Evolutionary conservation across 75 land plant genomes (phyloP), one percentile per base, ranked within the genome.

Genomic region (Chamaecyparis obtusa): DNA sequence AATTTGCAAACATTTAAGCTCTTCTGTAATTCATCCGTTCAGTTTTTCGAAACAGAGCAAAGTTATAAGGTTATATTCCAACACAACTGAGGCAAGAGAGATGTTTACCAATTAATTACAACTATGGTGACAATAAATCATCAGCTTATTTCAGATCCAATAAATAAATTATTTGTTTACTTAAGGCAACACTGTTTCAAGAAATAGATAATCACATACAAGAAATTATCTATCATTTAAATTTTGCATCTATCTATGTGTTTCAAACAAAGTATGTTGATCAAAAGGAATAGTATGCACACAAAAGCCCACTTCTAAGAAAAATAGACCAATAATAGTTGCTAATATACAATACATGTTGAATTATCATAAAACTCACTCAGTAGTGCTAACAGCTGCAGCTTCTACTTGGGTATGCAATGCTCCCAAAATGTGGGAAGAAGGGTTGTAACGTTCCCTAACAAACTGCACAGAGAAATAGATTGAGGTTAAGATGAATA

Each of bases 361-460:
- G 51, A 44, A n/a, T 44, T 81, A 43, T 81, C n/a, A 10, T 39
- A 44, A 27, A 81, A 81, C 83, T 81, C 6, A 46, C 83, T 81
- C 83, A 81, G 51, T 37, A 46, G 8, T n/a, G 27, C 32, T 81
- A 81, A 30, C 27, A 44, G 83, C 49, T 80, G 44, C 83, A 36
- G 11, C 83, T 80, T 80, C 83, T 24, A 51, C 83, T 81, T 81
- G 51, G n/a, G 83, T 44, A 46, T 81, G 51, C 30, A 81, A 46
- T n/a, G 83, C 51, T 81, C 83, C 51, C 46, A 81, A 46, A 81
- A 9, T 46, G 13, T 81, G 83, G 32, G n/a, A 46, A 46, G 16
- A 13, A 81, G 83, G 48, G 46, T 17, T n/a, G 83, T 0, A n/a
- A 46, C 11, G 83, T 44, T 46, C 49, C 32, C 83, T 43, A 17